phyloP scores from a whole-genome alignment of 352 stramenopile genomes.

The Pythium guiyangense region DNA sequence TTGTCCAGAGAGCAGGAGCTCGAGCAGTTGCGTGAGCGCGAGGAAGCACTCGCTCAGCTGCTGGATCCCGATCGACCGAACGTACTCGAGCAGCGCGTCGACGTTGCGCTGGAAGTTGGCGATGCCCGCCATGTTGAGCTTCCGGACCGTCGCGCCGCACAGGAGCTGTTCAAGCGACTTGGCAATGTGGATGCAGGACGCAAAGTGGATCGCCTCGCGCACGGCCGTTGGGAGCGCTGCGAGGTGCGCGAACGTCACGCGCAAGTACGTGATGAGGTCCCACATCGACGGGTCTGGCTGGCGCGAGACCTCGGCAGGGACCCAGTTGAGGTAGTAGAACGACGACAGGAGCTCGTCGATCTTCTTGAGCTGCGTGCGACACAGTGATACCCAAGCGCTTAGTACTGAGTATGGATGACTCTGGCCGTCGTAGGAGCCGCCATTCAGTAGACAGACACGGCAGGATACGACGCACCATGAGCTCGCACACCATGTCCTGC shows the following conservation, averaged over 20 bases:
- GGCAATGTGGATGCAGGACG: conserved; percentile 73
- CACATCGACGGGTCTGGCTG: conserved; percentile 76
- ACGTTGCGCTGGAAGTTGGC: conserved; percentile 78
- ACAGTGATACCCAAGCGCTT: neutral
- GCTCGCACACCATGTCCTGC: conserved; percentile 80
- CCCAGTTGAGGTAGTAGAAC: conserved; percentile 81
- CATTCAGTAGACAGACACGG: no score
- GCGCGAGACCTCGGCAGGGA: conserved; percentile 39
- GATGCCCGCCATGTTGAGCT: conserved; percentile 64
- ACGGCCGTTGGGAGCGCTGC: conserved; percentile 46
- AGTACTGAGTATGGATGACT: neutral
- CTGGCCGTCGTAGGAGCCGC: no score
- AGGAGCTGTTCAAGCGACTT: conserved; percentile 73
- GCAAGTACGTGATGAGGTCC: conserved; percentile 85
- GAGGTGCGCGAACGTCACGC: conserved; percentile 69
- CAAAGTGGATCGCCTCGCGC: conserved; percentile 68
- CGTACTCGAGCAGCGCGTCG: conserved; percentile 62
- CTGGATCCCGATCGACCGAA: conserved; percentile 46
- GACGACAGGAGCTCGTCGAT: conserved; percentile 73
- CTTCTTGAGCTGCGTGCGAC: conserved; percentile 56
- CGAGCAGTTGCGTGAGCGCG: conserved; percentile 55
- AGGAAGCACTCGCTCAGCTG: conserved; percentile 69
- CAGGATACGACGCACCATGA: conserved; percentile 70
- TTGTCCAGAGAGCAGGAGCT: conserved; percentile 60
- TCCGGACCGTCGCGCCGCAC: conserved; percentile 52